Conservation (phyloP, 2,329 filamentous ascomycete species). For the Colletotrichum liaoningense region DNA sequence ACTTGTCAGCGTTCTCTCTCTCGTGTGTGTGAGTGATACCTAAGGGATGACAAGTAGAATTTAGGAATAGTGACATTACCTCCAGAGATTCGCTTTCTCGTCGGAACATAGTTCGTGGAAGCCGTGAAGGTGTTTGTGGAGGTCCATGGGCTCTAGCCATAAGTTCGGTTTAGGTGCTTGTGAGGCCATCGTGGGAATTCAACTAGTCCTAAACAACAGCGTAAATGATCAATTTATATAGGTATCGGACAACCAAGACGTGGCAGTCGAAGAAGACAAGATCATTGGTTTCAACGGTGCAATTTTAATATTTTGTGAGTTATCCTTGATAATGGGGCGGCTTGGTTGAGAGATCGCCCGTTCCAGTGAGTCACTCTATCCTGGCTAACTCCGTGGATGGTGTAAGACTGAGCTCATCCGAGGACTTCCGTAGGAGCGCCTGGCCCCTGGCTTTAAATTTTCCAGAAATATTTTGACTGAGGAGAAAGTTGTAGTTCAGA, state of each 20-base stretch:
- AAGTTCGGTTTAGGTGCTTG: neutral
- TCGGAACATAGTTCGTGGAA: conserved; percentile 16
- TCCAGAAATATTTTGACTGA: too few species aligned
- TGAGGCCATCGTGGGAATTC: neutral
- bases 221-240: neutral
- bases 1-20: too few species aligned
- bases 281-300: too few species aligned
- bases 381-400: neutral
- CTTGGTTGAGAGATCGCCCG: neutral
- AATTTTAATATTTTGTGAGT: too few species aligned
- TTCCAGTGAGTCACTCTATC: neutral
- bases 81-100: conserved; percentile 7
- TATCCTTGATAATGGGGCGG: neutral
- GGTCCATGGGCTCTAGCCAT: conserved; percentile 15
- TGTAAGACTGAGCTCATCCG: neutral
- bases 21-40: neutral
- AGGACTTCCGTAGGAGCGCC: neutral
- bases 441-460: too few species aligned
- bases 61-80: neutral
- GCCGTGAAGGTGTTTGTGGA: neutral
- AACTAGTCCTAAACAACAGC: too few species aligned
- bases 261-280: neutral
- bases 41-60: neutral
- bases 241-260: neutral
- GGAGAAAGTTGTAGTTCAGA: too few species aligned